These are phyloP conservation scores for Closterium sp. DNA, from an alignment of 139 green algal genomes.

Conservation along the genomic window DNA sequence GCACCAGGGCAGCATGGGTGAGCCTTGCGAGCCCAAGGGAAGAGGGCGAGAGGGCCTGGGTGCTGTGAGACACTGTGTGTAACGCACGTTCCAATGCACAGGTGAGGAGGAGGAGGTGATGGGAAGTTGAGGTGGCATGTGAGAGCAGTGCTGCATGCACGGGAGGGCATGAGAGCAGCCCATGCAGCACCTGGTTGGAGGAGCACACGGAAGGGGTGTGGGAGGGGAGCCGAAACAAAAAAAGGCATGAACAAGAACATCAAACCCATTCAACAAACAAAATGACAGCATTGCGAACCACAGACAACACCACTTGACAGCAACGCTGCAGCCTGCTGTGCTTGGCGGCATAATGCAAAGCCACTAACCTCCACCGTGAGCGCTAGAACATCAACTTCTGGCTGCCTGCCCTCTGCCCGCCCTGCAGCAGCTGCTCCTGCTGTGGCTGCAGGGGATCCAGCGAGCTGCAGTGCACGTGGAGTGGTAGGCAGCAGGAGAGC, in stretches of 20 bases:
- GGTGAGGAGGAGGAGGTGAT: neutral
- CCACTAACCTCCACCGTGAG: neutral
- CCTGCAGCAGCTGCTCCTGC: neutral
- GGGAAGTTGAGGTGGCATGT: neutral
- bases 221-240: neutral
- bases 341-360: neutral
- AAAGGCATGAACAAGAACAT: neutral
- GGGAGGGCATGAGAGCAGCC: neutral
- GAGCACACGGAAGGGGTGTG: neutral
- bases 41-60: neutral
- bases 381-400: neutral
- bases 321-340: neutral
- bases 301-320: neutral
- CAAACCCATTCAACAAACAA: neutral
- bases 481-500: neutral
- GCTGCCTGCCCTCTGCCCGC: neutral
- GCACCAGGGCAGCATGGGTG: neutral
- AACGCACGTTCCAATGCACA: neutral
- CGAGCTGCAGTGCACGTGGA: neutral
- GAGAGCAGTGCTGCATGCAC: neutral
- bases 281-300: neutral
- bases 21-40: neutral
- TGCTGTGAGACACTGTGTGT: neutral
- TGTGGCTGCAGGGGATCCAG: neutral
- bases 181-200: neutral